Conservation (phyloP, 306 rosid species). For the Rosa lucieae region DNA sequence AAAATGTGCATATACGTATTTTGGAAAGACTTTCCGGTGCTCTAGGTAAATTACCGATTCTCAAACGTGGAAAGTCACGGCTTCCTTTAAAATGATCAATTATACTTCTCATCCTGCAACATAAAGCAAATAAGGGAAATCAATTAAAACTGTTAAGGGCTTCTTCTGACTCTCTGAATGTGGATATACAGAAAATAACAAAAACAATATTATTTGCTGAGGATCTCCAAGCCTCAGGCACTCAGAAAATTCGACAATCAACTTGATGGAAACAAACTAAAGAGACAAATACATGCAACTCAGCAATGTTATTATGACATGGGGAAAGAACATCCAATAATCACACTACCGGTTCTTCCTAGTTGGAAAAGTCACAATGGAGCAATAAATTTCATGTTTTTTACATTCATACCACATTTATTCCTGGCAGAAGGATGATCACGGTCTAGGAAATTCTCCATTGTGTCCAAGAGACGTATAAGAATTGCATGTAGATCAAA, state of each 20-base stretch:
- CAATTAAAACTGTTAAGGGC: background rate
- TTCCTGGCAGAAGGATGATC: background rate
- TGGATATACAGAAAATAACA: background rate
- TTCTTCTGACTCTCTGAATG: background rate
- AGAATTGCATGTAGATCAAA: background rate
- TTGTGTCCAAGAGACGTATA: background rate
- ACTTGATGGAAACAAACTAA: background rate
- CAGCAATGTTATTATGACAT: background rate
- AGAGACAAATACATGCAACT: background rate
- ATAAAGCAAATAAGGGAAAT: slow-evolving; percentile 14
- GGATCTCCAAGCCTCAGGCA: background rate
- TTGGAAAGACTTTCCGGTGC: slow-evolving; percentile 13
- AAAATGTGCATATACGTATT: background rate
- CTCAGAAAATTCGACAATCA: background rate
- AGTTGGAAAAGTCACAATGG: background rate
- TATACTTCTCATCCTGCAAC: slow-evolving; percentile 81
- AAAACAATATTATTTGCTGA: background rate
- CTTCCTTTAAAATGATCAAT: slow-evolving; percentile 84
- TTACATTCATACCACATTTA: background rate
- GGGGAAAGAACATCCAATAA: background rate
- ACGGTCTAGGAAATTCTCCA: background rate
- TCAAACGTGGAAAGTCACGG: slow-evolving; percentile 71
- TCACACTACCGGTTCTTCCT: background rate
- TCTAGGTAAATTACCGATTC: slow-evolving; percentile 54
- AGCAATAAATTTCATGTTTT: background rate